Percentiles rank a stretch among this genome's conserved stretches.
Conservation (phyloP, 169 alveolate genomes). For the Plasmodium gallinaceum region DNA sequence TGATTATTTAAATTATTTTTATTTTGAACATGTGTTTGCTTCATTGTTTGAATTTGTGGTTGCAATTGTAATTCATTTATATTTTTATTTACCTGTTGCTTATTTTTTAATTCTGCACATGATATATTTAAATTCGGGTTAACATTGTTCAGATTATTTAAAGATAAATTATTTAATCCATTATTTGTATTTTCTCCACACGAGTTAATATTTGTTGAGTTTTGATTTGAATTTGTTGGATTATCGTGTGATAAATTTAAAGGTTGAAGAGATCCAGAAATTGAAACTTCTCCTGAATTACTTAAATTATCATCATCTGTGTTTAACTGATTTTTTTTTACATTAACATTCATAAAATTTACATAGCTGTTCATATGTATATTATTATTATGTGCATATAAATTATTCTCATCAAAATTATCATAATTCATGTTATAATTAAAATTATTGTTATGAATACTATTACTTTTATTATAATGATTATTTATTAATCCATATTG, state of each 20-base stretch:
- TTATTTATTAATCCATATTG: constrained; percentile 57
- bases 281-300: constrained; percentile 62
- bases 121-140: constrained; percentile 41
- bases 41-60: constrained; percentile 19
- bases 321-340: constrained; percentile 57
- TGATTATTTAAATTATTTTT: constrained; percentile 20
- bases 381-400: constrained; percentile 51
- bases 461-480: constrained; percentile 54
- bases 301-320: constrained; percentile 63
- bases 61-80: constrained; percentile 60
- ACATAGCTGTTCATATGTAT: constrained; percentile 64
- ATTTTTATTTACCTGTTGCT: constrained; percentile 53
- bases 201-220: constrained; percentile 22
- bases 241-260: constrained; percentile 36
- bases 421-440: constrained; percentile 67
- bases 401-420: constrained; percentile 57
- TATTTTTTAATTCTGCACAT: constrained; percentile 58
- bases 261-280: constrained; percentile 43
- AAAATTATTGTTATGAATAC: constrained; percentile 51
- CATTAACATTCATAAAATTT: constrained; percentile 49
- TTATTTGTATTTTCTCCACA: constrained; percentile 39
- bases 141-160: constrained; percentile 21
- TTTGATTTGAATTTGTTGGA: constrained; percentile 34
- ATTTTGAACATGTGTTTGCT: constrained; percentile 27
- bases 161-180: constrained; percentile 42